Conservation (phyloP, 495 filamentous ascomycete species). For the Lasiosphaeria ovina region DNA sequence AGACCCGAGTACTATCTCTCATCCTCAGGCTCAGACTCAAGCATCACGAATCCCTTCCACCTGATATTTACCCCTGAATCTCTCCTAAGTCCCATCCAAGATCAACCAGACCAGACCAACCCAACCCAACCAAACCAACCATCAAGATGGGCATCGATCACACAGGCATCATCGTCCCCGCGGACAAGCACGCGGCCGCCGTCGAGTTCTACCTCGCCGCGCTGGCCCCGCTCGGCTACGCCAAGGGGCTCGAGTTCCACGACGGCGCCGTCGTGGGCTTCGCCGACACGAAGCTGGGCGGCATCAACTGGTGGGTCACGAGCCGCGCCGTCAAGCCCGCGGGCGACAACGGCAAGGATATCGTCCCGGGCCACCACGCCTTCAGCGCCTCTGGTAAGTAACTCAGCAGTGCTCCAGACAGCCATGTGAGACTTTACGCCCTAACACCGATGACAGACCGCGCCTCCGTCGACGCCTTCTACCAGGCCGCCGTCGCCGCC, state of each 20-base stretch:
- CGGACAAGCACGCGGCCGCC: slow-evolving; percentile 6
- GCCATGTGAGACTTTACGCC: not conserved
- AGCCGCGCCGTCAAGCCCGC: not conserved
- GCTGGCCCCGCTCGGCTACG: slow-evolving; percentile 27
- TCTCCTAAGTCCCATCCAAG: no score
- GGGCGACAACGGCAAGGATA: not conserved
- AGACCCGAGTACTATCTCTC: no score
- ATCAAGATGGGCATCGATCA: slow-evolving; percentile 24
- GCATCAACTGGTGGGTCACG: slow-evolving; percentile 22
- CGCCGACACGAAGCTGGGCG: slow-evolving; percentile 6
- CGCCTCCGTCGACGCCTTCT: slow-evolving; percentile 23
- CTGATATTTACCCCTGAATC: no score
- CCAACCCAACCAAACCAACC: no score
- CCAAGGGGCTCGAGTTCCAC: slow-evolving; percentile 1
- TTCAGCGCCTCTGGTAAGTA: slow-evolving; percentile 22
- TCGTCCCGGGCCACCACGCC: slow-evolving; percentile 13
- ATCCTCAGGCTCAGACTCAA: no score
- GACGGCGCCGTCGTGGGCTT: slow-evolving; percentile 23
- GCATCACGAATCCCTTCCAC: no score
- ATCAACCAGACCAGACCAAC: no score
- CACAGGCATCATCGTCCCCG: slow-evolving; percentile 20
- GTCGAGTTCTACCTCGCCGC: slow-evolving; percentile 22
- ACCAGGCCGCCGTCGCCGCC: slow-evolving; percentile 19
- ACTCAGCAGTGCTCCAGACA: not conserved
- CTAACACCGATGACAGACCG: slow-evolving; percentile 11